Percentiles rank a stretch among this genome's conserved stretches.
Conservation (phyloP, 2,329 filamentous ascomycete species). For the Thelonectria rubi region DNA sequence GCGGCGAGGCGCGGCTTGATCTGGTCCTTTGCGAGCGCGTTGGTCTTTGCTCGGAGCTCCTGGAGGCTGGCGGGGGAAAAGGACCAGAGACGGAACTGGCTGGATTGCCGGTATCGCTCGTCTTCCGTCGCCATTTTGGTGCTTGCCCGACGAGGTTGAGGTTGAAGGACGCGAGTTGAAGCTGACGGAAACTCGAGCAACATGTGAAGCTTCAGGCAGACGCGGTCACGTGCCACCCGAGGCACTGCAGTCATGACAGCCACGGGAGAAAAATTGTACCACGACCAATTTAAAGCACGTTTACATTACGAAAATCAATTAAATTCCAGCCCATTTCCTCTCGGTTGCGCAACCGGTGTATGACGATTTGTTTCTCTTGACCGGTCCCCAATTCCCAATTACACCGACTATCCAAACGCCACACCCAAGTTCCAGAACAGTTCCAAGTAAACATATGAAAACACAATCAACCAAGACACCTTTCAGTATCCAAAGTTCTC, state of each 20-base stretch:
- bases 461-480: constrained; percentile 3
- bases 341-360: constrained; percentile 21
- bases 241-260: neutral
- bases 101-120: constrained; percentile 86
- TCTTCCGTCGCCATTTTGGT: constrained; percentile 80
- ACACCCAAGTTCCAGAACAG: constrained; percentile 10
- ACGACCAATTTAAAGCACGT: neutral
- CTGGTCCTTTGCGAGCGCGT: constrained; percentile 73
- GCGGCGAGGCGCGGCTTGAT: constrained; percentile 66
- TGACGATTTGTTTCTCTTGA: constrained; percentile 34
- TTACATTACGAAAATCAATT: constrained; percentile 27
- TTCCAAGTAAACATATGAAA: constrained; percentile 11
- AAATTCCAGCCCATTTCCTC: constrained; percentile 8
- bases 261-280: neutral
- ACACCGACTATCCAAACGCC: constrained; percentile 31
- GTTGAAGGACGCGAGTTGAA: neutral
- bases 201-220: constrained; percentile 6
- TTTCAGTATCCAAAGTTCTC: constrained; percentile 43
- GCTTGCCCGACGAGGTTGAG: neutral
- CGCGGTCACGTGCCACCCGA: constrained; percentile 15
- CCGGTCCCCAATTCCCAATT: constrained; percentile 25
- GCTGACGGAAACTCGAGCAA: neutral
- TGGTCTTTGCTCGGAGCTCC: constrained; percentile 79
- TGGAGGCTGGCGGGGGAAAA: constrained; percentile 79
- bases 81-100: constrained; percentile 92